Conservation (phyloP, 139 green algal species). For the Tetradesmus obliquus region DNA sequence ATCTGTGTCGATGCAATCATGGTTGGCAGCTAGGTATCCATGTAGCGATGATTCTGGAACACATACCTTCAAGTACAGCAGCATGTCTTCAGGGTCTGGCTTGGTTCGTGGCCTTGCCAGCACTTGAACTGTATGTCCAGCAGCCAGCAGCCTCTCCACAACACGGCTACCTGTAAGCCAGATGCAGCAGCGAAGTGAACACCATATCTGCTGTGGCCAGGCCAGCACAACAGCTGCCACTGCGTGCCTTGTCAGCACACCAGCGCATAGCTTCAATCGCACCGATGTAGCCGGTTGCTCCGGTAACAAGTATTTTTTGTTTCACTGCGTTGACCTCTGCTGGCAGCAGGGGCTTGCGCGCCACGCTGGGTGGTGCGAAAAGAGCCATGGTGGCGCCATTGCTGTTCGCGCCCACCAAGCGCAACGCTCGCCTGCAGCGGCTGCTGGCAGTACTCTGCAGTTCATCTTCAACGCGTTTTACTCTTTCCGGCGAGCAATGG, state of each 20-base stretch:
- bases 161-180: constrained; percentile 29
- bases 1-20: too few relatives aligned
- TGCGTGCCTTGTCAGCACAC: not conserved
- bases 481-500: not conserved
- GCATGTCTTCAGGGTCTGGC: constrained; percentile 31
- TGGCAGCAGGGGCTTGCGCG: constrained; percentile 23
- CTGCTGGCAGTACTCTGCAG: not conserved
- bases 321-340: not conserved
- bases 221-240: not conserved
- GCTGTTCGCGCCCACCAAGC: not conserved
- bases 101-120: not conserved
- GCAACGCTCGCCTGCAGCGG: not conserved
- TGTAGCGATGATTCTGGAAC: too few relatives aligned
- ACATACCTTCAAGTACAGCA: constrained; percentile 24
- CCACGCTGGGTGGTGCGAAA: constrained; percentile 19
- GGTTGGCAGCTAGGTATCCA: too few relatives aligned
- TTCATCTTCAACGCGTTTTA: not conserved
- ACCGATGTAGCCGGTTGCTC: constrained; percentile 42
- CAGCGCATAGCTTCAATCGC: not conserved
- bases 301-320: constrained; percentile 7
- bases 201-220: not conserved
- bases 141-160: constrained; percentile 31
- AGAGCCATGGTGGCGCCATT: not conserved
- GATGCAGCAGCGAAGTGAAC: not conserved
- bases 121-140: constrained; percentile 19